These are phyloP conservation scores for Nemania serpens DNA, from an alignment of 2,329 filamentous ascomycete species.

Conservation along the genomic window DNA sequence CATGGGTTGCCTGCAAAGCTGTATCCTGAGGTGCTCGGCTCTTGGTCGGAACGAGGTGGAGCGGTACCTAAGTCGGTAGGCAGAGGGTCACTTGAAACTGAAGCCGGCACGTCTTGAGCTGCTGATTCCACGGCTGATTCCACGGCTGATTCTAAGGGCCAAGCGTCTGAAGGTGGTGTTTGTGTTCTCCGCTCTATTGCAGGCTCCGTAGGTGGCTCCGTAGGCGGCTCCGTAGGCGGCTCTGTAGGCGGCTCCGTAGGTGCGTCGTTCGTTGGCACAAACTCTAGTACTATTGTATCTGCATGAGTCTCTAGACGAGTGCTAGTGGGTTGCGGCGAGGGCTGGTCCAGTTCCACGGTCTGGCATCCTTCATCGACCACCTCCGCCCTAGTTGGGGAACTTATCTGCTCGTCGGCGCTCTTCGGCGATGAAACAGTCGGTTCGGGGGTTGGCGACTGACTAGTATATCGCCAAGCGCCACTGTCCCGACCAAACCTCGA, in stretches of 20 bases:
- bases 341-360: conserved; percentile 44
- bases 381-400: conserved; percentile 30
- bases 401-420: conserved; percentile 24
- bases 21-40: background rate
- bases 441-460: conserved; percentile 73
- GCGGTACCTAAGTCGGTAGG: background rate
- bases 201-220: background rate
- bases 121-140: background rate
- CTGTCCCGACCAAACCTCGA: conserved; percentile 70
- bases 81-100: background rate
- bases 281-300: background rate
- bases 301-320: conserved; percentile 11
- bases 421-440: conserved; percentile 29
- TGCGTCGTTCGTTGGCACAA: background rate
- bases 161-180: background rate
- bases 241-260: background rate
- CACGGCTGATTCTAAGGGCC: background rate
- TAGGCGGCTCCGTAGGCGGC: background rate
- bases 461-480: conserved; percentile 74
- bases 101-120: background rate
- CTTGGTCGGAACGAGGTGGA: background rate
- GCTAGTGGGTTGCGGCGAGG: conserved; percentile 21
- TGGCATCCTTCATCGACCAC: conserved; percentile 48
- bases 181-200: background rate
- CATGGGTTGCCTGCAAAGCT: background rate